Conservation (phyloP, 305 asterid genomes). For the Rubia peregrina region DNA sequence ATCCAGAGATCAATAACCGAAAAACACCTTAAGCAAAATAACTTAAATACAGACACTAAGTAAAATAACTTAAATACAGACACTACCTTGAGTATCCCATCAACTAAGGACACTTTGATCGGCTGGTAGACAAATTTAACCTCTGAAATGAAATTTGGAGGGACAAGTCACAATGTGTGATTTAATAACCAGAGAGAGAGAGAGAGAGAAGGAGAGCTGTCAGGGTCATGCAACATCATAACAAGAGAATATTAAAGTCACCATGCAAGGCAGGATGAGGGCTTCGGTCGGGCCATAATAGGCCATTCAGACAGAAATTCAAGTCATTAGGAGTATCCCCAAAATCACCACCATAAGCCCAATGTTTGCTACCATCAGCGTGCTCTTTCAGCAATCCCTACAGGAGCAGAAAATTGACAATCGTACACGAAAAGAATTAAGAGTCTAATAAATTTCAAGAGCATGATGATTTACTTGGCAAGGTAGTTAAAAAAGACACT, state of each 20-base stretch:
- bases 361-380: slow-evolving; percentile 56
- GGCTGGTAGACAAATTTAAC: slow-evolving; percentile 91
- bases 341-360: slow-evolving; percentile 99
- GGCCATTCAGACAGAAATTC: slow-evolving; percentile 89
- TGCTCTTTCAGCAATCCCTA: slow-evolving; percentile 79
- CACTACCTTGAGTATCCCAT: slow-evolving; percentile 67
- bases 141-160: slow-evolving; percentile 42
- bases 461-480: not conserved
- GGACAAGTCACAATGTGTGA: slow-evolving; percentile 1
- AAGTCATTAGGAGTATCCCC: slow-evolving; percentile 88
- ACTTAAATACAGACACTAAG: too few species aligned
- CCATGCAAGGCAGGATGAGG: slow-evolving; percentile 96
- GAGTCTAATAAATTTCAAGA: not conserved
- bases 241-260: slow-evolving; percentile 20
- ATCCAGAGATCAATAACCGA: slow-evolving; percentile 12
- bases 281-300: slow-evolving; percentile 87
- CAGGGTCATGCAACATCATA: not conserved
- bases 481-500: not conserved
- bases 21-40: slow-evolving; percentile 7
- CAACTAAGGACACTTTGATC: slow-evolving; percentile 61
- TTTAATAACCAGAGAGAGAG: not conserved
- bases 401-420: not conserved
- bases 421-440: not conserved
- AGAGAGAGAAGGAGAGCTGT: not conserved
- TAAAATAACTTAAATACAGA: slow-evolving; percentile 14